phyloP scores from a whole-genome alignment of 2,329 filamentous ascomycete species.

The Phialophora chinensis region DNA sequence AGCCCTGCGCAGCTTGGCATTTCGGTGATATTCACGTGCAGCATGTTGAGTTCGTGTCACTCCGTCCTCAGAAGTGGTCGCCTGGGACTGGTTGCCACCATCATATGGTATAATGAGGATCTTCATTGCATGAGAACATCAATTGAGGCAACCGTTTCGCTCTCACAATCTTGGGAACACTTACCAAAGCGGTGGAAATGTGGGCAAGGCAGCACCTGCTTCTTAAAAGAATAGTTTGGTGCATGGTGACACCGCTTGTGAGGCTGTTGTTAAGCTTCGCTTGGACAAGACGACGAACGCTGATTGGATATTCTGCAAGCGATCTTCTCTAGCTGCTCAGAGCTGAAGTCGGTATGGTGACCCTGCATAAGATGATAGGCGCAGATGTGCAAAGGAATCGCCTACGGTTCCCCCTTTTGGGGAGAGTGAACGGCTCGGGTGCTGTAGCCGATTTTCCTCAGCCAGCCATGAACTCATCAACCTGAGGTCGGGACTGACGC shows the following conservation, averaged over 20 bases:
- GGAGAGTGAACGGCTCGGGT: neutral
- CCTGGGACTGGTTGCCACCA: constrained; percentile 4
- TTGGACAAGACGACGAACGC: neutral
- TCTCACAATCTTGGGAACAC: neutral
- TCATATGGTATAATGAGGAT: constrained; percentile 10
- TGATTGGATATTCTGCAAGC: constrained; percentile 1
- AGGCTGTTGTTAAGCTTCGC: neutral
- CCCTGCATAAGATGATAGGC: neutral
- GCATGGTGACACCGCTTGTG: neutral
- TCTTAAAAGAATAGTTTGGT: neutral
- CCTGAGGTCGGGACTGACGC: neutral
- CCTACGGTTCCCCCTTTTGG: neutral
- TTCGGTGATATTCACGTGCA: constrained; percentile 11
- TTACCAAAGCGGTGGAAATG: constrained; percentile 2
- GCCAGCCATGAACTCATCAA: constrained; percentile 1
- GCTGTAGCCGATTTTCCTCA: neutral
- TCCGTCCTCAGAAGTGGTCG: neutral
- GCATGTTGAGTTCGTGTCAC: constrained; percentile 8
- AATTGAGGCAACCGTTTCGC: neutral
- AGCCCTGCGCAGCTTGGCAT: constrained; percentile 5
- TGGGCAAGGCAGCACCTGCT: neutral
- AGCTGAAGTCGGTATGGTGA: neutral
- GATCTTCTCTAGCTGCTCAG: neutral
- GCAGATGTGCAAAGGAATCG: neutral
- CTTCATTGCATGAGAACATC: neutral